A percentile compares a stretch with the other conserved stretches of the same genome.
Conservation (phyloP, 345 rosid genomes). For the Salix koriyanagi region DNA sequence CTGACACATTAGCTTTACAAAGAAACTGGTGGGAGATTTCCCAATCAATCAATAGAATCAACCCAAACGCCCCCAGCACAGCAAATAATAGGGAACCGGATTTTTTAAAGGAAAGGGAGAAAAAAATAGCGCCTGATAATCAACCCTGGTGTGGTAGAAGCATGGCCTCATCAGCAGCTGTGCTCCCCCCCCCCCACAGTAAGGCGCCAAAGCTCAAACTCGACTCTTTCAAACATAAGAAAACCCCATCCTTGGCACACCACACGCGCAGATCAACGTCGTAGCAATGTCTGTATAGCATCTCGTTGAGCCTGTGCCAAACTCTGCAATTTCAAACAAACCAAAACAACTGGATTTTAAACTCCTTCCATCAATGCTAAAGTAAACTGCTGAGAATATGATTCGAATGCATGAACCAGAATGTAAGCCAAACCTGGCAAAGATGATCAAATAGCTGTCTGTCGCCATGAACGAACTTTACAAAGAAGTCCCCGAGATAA, state of each 20-base stretch:
- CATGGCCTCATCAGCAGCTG: background rate
- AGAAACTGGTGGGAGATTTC: background rate
- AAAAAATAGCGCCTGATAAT: background rate
- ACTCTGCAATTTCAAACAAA: conserved; percentile 34
- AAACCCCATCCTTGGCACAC: background rate
- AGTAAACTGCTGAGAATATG: background rate
- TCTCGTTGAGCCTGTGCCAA: conserved; percentile 47
- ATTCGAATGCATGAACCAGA: conserved; percentile 9
- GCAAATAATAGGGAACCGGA: too few relatives aligned
- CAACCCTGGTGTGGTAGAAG: background rate
- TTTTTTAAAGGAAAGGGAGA: too few relatives aligned
- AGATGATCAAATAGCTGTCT: conserved; percentile 52
- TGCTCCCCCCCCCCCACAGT: background rate
- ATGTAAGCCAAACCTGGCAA: conserved; percentile 50
- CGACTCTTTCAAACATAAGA: background rate
- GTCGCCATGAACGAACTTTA: conserved; percentile 49
- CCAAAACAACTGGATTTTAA: background rate
- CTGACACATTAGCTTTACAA: background rate
- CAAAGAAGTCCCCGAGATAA: conserved; percentile 58
- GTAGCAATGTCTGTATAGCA: conserved; percentile 45
- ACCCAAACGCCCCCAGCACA: background rate
- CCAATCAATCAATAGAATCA: background rate
- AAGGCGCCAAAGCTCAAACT: background rate
- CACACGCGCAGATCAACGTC: conserved; percentile 14
- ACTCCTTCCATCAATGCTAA: background rate